Evolutionary conservation across 805 yeast species (phyloP).

Genomic region (Lipomyces yamanashiensis): DNA sequence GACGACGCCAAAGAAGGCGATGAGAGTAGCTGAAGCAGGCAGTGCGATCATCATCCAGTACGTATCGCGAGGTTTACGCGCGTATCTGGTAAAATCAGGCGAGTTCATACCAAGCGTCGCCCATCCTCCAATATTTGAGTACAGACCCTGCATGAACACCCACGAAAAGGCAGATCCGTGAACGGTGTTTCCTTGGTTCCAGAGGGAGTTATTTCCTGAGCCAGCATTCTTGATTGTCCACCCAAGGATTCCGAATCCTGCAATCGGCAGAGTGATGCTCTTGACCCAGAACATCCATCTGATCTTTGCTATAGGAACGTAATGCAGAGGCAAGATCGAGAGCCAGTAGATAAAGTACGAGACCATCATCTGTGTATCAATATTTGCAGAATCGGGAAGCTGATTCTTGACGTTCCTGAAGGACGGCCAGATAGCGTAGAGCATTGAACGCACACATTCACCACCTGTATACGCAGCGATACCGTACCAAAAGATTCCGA

Average conservation of each 20-base stretch:
- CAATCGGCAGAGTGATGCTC: conserved; percentile 55
- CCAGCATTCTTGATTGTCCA: conserved; percentile 81
- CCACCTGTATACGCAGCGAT: conserved; percentile 87
- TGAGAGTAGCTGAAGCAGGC: conserved; percentile 20
- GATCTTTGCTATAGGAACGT: conserved; percentile 72
- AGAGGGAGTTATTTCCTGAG: conserved; percentile 72
- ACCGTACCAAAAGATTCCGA: conserved; percentile 87
- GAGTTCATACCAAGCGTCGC: conserved; percentile 54
- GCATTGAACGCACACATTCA: conserved; percentile 61
- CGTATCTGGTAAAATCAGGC: conserved; percentile 55
- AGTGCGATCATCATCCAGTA: conserved; percentile 18
- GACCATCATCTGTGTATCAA: conserved; percentile 59
- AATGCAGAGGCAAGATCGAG: conserved; percentile 80
- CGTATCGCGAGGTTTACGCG: conserved; percentile 40
- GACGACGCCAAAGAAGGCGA: conserved; percentile 30
- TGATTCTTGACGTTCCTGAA: conserved; percentile 29
- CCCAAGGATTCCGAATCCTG: conserved; percentile 78
- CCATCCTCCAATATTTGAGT: conserved; percentile 53
- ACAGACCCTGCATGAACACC: conserved; percentile 46
- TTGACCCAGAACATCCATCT: conserved; percentile 84
- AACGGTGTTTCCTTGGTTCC: conserved; percentile 44
- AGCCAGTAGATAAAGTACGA: conserved; percentile 64
- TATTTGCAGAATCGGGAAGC: conserved; percentile 27
- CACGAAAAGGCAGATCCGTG: conserved; percentile 55
- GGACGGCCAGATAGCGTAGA: conserved; percentile 58